A percentile compares a stretch with the other conserved stretches of the same genome.
phyloP scores from a whole-genome alignment of 2,329 filamentous ascomycete species.

The Allantophomopsis lycopodina region DNA sequence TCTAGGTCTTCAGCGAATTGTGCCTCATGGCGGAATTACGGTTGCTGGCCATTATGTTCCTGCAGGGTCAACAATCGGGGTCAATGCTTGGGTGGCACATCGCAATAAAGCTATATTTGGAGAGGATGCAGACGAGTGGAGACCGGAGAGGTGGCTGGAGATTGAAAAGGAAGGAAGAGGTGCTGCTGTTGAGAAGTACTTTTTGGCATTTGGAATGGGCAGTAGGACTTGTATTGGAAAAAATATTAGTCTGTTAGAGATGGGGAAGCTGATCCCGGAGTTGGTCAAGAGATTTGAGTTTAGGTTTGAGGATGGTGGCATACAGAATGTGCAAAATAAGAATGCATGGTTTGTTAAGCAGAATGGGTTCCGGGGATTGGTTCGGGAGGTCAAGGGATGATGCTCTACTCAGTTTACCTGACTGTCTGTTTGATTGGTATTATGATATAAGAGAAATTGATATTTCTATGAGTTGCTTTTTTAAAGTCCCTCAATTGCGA shows the following conservation, averaged over 20 bases:
- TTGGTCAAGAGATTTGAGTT: constrained; percentile 16
- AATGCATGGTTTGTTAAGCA: constrained; percentile 17
- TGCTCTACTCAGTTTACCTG: too few species aligned
- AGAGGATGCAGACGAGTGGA: constrained; percentile 24
- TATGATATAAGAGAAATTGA: too few species aligned
- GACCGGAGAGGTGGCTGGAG: constrained; percentile 31
- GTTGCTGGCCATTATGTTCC: constrained; percentile 27
- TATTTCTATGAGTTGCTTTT: too few species aligned
- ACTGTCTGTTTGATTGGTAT: too few species aligned
- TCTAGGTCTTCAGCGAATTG: constrained; percentile 30
- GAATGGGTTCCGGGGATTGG: constrained; percentile 10
- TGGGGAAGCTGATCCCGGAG: constrained; percentile 27
- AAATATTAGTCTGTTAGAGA: constrained; percentile 28
- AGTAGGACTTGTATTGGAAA: constrained; percentile 28
- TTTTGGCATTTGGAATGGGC: constrained; percentile 23
- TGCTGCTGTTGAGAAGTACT: constrained; percentile 1
- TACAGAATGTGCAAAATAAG: constrained; percentile 5
- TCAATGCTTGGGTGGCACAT: constrained; percentile 29
- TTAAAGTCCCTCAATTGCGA: too few species aligned
- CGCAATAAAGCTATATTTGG: constrained; percentile 28
- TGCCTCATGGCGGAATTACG: constrained; percentile 27
- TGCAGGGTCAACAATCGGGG: constrained; percentile 24
- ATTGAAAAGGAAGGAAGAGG: background rate
- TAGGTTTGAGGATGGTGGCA: constrained; percentile 7
- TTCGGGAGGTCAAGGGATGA: constrained; percentile 3